These are phyloP conservation scores for Adansonia madagascariensis DNA, from an alignment of 441 rosid species.

Conservation along the genomic window DNA sequence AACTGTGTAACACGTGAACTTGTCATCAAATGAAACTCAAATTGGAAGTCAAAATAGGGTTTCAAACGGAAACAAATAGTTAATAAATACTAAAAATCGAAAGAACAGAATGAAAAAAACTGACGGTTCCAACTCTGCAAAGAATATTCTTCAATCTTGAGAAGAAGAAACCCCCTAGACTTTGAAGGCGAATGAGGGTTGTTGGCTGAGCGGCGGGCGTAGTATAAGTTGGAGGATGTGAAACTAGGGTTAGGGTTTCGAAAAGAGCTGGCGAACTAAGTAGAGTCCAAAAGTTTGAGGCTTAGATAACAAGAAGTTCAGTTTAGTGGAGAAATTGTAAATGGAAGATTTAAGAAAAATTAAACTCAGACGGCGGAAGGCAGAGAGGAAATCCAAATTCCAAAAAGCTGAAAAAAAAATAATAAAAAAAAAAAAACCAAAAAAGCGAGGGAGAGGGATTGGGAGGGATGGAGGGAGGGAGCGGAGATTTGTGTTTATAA, in stretches of 20 bases:
- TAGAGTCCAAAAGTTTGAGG: neutral
- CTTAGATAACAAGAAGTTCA: neutral
- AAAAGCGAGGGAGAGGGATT: too few relatives aligned
- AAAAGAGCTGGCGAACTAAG: neutral
- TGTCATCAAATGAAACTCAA: slow-evolving; percentile 1
- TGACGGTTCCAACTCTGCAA: neutral
- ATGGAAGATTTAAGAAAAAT: neutral
- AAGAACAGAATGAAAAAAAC: slow-evolving; percentile 11
- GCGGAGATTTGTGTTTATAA: too few relatives aligned
- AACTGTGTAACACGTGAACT: neutral
- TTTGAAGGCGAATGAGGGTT: neutral
- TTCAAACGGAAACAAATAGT: neutral
- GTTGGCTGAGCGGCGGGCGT: neutral
- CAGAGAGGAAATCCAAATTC: neutral
- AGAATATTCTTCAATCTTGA: neutral
- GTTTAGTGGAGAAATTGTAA: neutral
- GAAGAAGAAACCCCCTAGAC: neutral
- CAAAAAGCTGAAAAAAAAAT: too few relatives aligned
- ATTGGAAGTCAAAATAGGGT: neutral
- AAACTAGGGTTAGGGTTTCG: slow-evolving; percentile 20
- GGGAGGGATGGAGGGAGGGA: too few relatives aligned
- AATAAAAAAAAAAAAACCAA: too few relatives aligned
- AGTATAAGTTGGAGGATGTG: neutral
- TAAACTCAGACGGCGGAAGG: neutral
- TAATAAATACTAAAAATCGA: neutral